Percentiles rank a stretch among this genome's conserved stretches.
Conservation (phyloP, 2,329 filamentous ascomycete genomes). For the Fusarium tricinctum region DNA sequence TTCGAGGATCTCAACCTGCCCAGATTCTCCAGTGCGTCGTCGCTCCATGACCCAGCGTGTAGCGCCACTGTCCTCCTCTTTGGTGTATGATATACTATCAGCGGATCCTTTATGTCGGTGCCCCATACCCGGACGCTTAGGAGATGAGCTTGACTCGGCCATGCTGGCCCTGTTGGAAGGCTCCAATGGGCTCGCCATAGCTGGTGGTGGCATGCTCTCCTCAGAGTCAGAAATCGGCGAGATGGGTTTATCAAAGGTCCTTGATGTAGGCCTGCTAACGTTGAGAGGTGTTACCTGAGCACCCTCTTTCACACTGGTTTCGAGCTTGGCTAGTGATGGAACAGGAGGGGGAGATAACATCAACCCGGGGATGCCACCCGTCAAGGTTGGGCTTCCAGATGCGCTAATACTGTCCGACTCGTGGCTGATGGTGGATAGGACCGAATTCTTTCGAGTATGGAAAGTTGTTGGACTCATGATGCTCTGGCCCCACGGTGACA, state of each 20-base stretch:
- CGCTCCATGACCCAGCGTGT: slow-evolving; percentile 79
- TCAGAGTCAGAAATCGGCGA: slow-evolving; percentile 42
- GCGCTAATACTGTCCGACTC: slow-evolving; percentile 63
- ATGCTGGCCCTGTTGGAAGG: slow-evolving; percentile 32
- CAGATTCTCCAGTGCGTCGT: slow-evolving; percentile 74
- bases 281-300: slow-evolving; percentile 25
- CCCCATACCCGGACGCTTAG: slow-evolving; percentile 50
- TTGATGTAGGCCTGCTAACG: slow-evolving; percentile 24
- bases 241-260: slow-evolving; percentile 27
- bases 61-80: slow-evolving; percentile 71
- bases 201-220: slow-evolving; percentile 38
- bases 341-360: slow-evolving; percentile 47
- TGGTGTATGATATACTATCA: slow-evolving; percentile 79
- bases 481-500: slow-evolving; percentile 57
- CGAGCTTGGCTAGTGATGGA: slow-evolving; percentile 31
- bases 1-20: slow-evolving; percentile 74
- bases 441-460: slow-evolving; percentile 64
- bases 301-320: slow-evolving; percentile 30
- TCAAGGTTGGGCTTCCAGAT: slow-evolving; percentile 66
- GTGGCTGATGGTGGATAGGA: slow-evolving; percentile 63
- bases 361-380: slow-evolving; percentile 56
- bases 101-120: slow-evolving; percentile 69
- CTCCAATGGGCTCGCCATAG: slow-evolving; percentile 43
- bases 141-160: slow-evolving; percentile 23
- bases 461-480: slow-evolving; percentile 44